These are phyloP conservation scores for Boletus huronensis DNA, from an alignment of 768 basidiomycete genomes.

Conservation along the genomic window DNA sequence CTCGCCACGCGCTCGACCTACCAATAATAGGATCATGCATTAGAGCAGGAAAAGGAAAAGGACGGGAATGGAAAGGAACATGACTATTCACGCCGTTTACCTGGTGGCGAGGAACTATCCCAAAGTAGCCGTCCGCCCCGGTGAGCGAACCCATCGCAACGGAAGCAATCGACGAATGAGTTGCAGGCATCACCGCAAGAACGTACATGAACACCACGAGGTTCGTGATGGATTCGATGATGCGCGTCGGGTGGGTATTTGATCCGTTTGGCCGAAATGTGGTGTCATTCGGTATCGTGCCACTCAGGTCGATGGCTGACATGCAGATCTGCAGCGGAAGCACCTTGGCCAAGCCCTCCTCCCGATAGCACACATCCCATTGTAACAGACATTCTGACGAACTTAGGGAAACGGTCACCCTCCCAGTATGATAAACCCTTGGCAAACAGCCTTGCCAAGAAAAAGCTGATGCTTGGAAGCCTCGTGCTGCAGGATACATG, in stretches of 20 bases:
- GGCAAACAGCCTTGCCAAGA: background rate
- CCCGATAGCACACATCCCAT: background rate
- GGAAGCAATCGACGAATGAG: background rate
- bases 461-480: background rate
- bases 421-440: background rate
- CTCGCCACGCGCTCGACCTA: background rate
- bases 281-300: background rate
- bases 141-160: background rate
- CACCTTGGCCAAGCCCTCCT: background rate
- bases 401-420: background rate
- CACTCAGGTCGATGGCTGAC: background rate
- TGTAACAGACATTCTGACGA: background rate
- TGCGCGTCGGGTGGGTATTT: background rate
- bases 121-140: background rate
- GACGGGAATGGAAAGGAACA: background rate
- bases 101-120: background rate
- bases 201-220: background rate
- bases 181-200: background rate
- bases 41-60: background rate
- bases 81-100: background rate
- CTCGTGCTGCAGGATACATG: background rate
- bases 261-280: background rate
- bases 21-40: background rate
- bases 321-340: constrained; percentile 5
- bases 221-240: background rate